These are phyloP conservation scores for Coemansia sp. DNA, from an alignment of 192 early-diverging fungal species.

Conservation along the genomic window DNA sequence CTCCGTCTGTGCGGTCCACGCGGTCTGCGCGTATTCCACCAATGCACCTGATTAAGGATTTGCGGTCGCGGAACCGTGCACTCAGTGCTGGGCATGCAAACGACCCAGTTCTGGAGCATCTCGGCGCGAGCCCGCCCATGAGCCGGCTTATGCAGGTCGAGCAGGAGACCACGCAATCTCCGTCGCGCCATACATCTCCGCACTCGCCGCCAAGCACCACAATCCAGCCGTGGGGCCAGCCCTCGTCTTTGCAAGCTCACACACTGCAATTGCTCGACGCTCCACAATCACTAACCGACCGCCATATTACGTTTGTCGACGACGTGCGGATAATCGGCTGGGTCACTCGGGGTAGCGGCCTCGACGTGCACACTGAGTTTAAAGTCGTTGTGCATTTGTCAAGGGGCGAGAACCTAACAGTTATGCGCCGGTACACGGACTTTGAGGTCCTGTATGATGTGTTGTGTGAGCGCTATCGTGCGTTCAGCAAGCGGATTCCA, in stretches of 20 bases:
- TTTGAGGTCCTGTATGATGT: slow-evolving; percentile 44
- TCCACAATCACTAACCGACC: background rate
- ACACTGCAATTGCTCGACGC: slow-evolving; percentile 18
- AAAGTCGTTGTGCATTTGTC: slow-evolving; percentile 45
- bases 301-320: slow-evolving; percentile 27
- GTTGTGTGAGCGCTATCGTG: slow-evolving; percentile 29
- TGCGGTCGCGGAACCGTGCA: slow-evolving; percentile 15
- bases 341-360: slow-evolving; percentile 41
- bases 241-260: slow-evolving; percentile 1
- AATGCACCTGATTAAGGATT: slow-evolving; percentile 18
- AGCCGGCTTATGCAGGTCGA: slow-evolving; percentile 48
- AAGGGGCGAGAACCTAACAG: slow-evolving; percentile 33
- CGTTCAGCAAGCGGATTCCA: slow-evolving; percentile 48
- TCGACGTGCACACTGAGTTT: slow-evolving; percentile 52
- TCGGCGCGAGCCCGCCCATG: background rate
- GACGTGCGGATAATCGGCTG: slow-evolving; percentile 53
- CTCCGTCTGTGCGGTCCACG: slow-evolving; percentile 17
- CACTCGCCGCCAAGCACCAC: background rate
- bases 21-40: slow-evolving; percentile 9
- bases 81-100: slow-evolving; percentile 3
- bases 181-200: background rate
- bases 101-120: background rate
- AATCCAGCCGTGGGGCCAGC: slow-evolving; percentile 16
- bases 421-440: slow-evolving; percentile 52
- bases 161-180: slow-evolving; percentile 10